Base-by-base conservation (phyloP, 2,329 filamentous ascomycete species). In the Hymenoscyphus salicellus region DNA sequence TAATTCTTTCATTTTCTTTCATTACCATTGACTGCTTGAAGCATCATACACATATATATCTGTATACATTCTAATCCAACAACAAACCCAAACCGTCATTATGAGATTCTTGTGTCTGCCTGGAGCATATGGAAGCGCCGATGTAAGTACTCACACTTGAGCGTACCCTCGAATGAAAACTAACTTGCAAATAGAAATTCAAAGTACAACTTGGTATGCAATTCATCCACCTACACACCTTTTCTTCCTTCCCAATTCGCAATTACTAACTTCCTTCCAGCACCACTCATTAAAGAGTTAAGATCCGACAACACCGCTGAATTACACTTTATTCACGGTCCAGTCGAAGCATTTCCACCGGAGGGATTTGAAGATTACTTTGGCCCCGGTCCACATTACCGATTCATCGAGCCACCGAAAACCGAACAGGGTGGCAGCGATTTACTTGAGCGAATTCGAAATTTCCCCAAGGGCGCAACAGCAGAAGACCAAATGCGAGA, bases 31-130 rank as follows among this genome's bases (percentile, higher is more conserved):
- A 49, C 43, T 49, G n/a, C 23, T 23, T 26, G 20, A 5, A 23
- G 11, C 20, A 23, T 14, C n/a, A 23, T 20, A 26, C 8, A 52
- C 11, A 14, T 26, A 26, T 7, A 52, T 14, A 52, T 7, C 10
- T 52, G 10, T 52, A 52, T 23, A 52, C 46, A 3, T 10, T 52
- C 14, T 52, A 52, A 52, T 52, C 11, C 20, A 52, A 52, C 46
- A 23, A 52, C 20, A 52, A 52, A 26, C 7, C 46, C 20, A 52
- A 52, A 52, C 26, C 58, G 26, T 62, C 73, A 79, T 68, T 20
- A 86, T 86, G 84, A 83, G 78, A 70, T 83, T 86, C 61, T 74
- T 86, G 36, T 86, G 84, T 72, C 78, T 86, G 8, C 84, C 84
- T 38, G 84, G 84, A 67, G 82, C 84, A 26, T 86, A 83, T 72